Base-by-base conservation (phyloP, 139 green algal species). In the Pleodorina starrii region DNA sequence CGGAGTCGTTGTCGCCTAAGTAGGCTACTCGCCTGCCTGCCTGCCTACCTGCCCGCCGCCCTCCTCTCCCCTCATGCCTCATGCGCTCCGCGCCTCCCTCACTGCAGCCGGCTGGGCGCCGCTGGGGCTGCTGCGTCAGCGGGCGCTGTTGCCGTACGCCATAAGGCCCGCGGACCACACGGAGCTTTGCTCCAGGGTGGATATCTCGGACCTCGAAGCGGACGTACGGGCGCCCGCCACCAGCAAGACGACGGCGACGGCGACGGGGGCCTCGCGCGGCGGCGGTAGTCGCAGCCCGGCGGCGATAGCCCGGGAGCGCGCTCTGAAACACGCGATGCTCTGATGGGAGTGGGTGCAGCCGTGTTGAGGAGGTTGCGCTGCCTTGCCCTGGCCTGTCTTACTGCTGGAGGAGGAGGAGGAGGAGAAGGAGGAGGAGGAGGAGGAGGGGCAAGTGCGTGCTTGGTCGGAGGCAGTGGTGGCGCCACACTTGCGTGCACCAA, bases 121-220 rank as follows among this genome's bases (percentile, higher is more conserved):
- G 23, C 35, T 88, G 82, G 44, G 66, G n/a, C 38, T 88, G 32
- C 66, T 88, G 23, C 82, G 60, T 0, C 32, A 68, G 44, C 17
- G 35, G 0, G 82, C 68, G 35, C 19, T 88, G 46, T 25, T 79
- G 82, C 82, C 82, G 21, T 79, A 71, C 66, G 82, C 82, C 11
- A 68, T 88, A 27, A 5, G 19, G 16, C 44, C 44, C 6, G 44
- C 40, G 29, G 40, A 79, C 42, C 82, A 88, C 44, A 38, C 35
- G 5, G 29, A 21, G 27, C 27, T 63, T 25, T 82, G 74, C 74
- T 66, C 44, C 76, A 69, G 46, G n/a, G n/a, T 40, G 3, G 76
- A 84, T 19, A 50, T 84, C 3, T 50, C 50, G 35, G 76, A 84
- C 50, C 76, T 84, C 29, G 16, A 72, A 10, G n/a, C 48, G 63